Conservation (phyloP, 2,329 filamentous ascomycete genomes). For the Talaromyces pinophilus region DNA sequence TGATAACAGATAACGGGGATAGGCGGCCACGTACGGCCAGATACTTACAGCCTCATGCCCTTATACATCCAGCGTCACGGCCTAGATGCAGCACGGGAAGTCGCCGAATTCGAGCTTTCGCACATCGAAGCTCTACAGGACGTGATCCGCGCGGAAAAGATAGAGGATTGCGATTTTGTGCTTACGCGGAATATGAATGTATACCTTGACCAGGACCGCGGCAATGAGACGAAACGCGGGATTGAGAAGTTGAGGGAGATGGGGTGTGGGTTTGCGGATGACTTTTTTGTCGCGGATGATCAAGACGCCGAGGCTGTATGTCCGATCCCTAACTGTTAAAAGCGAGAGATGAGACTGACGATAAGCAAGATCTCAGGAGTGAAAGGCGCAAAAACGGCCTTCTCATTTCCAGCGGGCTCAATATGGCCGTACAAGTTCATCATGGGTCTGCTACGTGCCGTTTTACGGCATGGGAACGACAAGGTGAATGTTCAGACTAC, state of each 20-base stretch:
- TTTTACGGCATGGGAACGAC: conserved; percentile 22
- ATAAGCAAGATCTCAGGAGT: conserved; percentile 38
- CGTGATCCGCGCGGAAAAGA: conserved; percentile 44
- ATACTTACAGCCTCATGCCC: conserved; percentile 45
- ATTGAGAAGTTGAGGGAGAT: conserved; percentile 37
- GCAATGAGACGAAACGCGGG: conserved; percentile 32
- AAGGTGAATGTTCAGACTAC: conserved; percentile 57
- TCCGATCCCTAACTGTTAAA: background rate
- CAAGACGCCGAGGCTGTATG: conserved; percentile 36
- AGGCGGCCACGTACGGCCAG: conserved; percentile 48
- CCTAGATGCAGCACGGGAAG: conserved; percentile 39
- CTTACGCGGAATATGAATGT: conserved; percentile 48
- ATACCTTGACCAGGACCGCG: conserved; percentile 38
- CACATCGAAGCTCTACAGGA: conserved; percentile 48
- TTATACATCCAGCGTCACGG: conserved; percentile 42
- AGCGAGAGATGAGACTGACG: background rate
- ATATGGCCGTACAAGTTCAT: conserved; percentile 77
- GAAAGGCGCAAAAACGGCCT: conserved; percentile 42
- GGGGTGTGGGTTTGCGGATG: conserved; percentile 34
- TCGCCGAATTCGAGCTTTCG: conserved; percentile 46
- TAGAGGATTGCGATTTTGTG: conserved; percentile 50
- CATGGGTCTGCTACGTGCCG: conserved; percentile 33
- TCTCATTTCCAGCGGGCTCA: conserved; percentile 40
- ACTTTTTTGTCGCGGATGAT: conserved; percentile 32
- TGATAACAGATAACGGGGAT: background rate